Base-by-base conservation (phyloP, 2,329 filamentous ascomycete genomes). In the Paecilomyces variotii region DNA sequence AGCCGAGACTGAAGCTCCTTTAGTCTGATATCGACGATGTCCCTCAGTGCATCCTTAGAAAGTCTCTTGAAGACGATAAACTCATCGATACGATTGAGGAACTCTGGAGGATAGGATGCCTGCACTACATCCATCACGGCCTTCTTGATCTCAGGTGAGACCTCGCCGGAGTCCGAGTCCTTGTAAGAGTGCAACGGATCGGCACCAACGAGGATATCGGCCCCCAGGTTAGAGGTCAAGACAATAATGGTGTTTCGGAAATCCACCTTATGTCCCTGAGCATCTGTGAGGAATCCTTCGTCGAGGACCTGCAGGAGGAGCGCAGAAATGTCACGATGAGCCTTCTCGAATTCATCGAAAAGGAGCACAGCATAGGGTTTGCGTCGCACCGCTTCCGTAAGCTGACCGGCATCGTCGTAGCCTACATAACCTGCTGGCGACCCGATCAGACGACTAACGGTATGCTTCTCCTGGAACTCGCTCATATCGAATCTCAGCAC, bases 321-420 rank as follows among this genome's bases (percentile, higher is more conserved):
- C 0, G 92, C 88, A 0, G 91, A 95, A 64, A 97, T 97, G 67
- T 99, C 94, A 57, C 90, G 87, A 71, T 97, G 94, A 0, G 93
- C 94, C 72, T 99, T 97, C 71, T 99, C 94, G 66, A 97, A 97
- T 72, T 97, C 94, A 72, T 99, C 94, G 66, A 99, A 96, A 1
- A 99, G 82, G 0, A 99, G 81, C 0, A 99, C 91, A 0, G 93
- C 92, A 66, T 97, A 97, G 0, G 94, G 94, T 73, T 97, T 97
- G 60, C 94, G 84, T 58, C 94, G 85, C 2, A 99, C 91, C 3
- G 93, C 92, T 76, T 99, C 94, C 0, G 94, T 97, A 10, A 99
- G 82, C 74, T 97, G 94, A 0, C 94, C 94, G 3, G 93, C 92
- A 69, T 97, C 94, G 53, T 99, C 94, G 70, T 97, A 97, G 9